phyloP scores from a whole-genome alignment of 345 rosid genomes.

The Eucalyptus urophylla region DNA sequence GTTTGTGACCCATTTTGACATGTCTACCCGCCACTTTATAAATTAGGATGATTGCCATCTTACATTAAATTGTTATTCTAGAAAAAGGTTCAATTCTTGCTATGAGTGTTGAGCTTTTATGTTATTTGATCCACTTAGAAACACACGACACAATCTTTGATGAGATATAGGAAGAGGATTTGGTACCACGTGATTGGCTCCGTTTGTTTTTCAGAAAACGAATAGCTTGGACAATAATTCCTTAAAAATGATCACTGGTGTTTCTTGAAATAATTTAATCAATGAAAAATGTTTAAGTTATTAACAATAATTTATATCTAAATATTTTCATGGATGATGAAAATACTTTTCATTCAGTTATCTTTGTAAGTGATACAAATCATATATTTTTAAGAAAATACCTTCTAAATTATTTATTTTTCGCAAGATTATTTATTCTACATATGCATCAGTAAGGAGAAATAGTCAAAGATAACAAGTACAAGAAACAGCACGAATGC shows the following conservation, averaged over 20 bases:
- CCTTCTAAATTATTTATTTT: too few relatives aligned
- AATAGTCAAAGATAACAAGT: not conserved
- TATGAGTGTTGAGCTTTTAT: not conserved
- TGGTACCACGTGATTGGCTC: not conserved
- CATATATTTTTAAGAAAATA: too few relatives aligned
- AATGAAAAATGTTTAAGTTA: fast-evolving
- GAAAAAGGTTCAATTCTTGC: not conserved
- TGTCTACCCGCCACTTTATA: not conserved
- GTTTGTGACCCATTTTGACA: not conserved
- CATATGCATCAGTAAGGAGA: not conserved
- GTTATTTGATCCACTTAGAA: not conserved
- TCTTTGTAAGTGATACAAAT: not conserved
- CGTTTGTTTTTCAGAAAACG: fast-evolving
- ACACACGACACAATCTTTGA: not conserved
- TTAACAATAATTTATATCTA: too few relatives aligned
- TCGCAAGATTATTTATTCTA: too few relatives aligned
- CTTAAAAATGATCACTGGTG: too few relatives aligned
- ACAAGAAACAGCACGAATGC: not conserved
- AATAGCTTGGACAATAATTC: fast-evolving
- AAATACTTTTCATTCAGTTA: too few relatives aligned
- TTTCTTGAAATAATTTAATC: too few relatives aligned
- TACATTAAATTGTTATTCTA: not conserved
- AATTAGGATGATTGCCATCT: not conserved
- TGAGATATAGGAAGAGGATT: not conserved
- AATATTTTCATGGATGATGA: too few relatives aligned